These are phyloP conservation scores for Penicillium pancosmium DNA, from an alignment of 495 filamentous ascomycete species.

Conservation along the genomic window DNA sequence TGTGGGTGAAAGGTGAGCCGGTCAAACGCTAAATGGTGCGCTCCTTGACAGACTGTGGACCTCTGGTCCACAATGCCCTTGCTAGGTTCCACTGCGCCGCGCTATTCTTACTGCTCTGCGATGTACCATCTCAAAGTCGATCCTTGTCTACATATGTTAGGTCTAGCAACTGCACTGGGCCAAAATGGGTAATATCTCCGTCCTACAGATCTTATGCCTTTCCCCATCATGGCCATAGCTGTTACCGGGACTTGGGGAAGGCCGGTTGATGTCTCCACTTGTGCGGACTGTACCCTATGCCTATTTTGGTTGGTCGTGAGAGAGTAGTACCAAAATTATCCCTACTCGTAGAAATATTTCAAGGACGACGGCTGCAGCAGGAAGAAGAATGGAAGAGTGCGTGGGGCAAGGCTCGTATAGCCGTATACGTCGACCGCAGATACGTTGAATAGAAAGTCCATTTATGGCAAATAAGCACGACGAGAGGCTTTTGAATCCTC, in stretches of 20 bases:
- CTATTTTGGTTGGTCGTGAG: slow-evolving; percentile 11
- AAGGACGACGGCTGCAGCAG: background rate
- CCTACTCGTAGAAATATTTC: background rate
- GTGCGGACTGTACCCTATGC: slow-evolving; percentile 9
- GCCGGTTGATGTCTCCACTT: slow-evolving; percentile 13
- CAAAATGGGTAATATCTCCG: slow-evolving; percentile 20
- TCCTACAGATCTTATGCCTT: slow-evolving; percentile 13
- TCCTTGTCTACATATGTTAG: slow-evolving; percentile 10
- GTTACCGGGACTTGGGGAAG: slow-evolving; percentile 14
- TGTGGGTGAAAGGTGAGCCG: slow-evolving; percentile 27
- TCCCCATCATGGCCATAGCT: slow-evolving; percentile 14
- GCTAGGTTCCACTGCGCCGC: slow-evolving; percentile 3
- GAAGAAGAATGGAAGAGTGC: slow-evolving; percentile 3
- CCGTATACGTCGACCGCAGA: too few species aligned
- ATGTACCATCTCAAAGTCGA: slow-evolving; percentile 4
- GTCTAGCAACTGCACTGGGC: slow-evolving; percentile 11
- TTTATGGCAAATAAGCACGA: too few species aligned
- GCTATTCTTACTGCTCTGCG: slow-evolving; percentile 1
- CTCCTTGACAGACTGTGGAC: slow-evolving; percentile 20
- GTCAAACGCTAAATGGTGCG: slow-evolving; percentile 12
- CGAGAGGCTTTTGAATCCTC: too few species aligned
- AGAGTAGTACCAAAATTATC: slow-evolving; percentile 9
- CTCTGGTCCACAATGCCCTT: slow-evolving; percentile 2
- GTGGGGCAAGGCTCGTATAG: background rate
- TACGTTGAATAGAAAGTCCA: too few species aligned